phyloP scores from a whole-genome alignment of 225 moss, liverwort and hornwort species.

The Lunularia cruciata region DNA sequence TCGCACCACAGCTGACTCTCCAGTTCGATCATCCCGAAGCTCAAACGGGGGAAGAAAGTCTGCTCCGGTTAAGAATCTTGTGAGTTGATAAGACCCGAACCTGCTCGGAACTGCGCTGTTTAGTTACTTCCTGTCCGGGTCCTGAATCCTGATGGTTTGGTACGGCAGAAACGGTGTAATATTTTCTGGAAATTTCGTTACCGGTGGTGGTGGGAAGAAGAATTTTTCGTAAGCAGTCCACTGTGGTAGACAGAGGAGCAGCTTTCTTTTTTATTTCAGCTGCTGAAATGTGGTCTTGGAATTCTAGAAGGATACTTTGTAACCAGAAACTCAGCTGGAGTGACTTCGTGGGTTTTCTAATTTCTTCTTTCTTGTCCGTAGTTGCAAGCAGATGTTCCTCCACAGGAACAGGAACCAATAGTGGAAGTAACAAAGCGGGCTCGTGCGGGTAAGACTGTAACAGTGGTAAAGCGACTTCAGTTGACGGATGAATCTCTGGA shows the following conservation, averaged over 20 bases:
- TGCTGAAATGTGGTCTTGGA: too few species aligned
- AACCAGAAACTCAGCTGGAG: too few species aligned
- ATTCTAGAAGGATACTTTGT: too few species aligned
- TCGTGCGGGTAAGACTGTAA: conserved; percentile 73
- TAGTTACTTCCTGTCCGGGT: too few species aligned
- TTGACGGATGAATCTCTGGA: conserved; percentile 53
- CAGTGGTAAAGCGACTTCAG: conserved; percentile 60
- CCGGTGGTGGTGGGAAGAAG: too few species aligned
- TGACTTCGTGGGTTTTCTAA: too few species aligned
- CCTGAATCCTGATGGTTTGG: too few species aligned
- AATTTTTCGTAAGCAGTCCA: too few species aligned
- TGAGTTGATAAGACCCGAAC: conserved; percentile 3
- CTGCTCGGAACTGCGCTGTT: background rate
- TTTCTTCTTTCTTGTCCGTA: conserved; percentile 30
- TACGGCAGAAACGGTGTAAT: too few species aligned
- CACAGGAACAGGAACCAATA: conserved; percentile 51
- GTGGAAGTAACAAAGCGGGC: conserved; percentile 71
- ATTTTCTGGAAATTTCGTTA: too few species aligned
- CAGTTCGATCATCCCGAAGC: conserved; percentile 28
- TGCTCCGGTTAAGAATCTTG: conserved; percentile 20
- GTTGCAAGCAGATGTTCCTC: conserved; percentile 53
- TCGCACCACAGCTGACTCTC: conserved; percentile 24
- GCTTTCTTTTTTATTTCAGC: too few species aligned
- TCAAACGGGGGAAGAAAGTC: conserved; percentile 27
- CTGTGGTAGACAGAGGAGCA: too few species aligned